Base-by-base conservation (phyloP, 169 alveolate species). In the Cryptosporidium canis region DNA sequence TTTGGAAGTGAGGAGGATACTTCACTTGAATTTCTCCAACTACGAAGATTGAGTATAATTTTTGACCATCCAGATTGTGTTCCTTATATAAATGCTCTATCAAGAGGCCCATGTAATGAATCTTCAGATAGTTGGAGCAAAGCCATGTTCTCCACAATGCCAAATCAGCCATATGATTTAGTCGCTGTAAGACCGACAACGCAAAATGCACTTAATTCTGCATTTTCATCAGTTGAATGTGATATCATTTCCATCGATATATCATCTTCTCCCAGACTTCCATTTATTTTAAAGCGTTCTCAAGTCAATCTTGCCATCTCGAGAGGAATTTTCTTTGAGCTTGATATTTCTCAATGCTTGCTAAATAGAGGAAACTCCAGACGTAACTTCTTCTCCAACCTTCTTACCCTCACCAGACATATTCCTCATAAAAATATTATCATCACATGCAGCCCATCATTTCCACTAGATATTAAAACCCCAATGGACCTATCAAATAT, bases 61-160 rank as follows among this genome's bases (percentile, higher is more conserved):
- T 77, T 77, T 77, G 87, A 77, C 29, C 3, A 14, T 77, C 63
- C 51, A 14, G 87, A 77, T 39, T 43, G 55, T 29, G 66, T 53
- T 31, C 87, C 87, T 18, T 77, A 77, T 37, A 77, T 77, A 27
- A 77, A 77, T 44, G 87, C 87, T 12, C 29, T 77, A 5, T 53
- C 77, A 12, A 58, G 72, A 41, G 87, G 87, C 0, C 72, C 71
- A 9, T 77, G 87, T 29, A 77, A 77, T 58, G 87, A 77, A 21
- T 35, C 87, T n/a, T 58, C 87, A 14, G 87, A 77, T 11, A 61
- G 87, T 27, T 77, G 87, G 87, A 77, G 87, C 65, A 77, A 77
- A 24, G 72, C 87, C 14, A 35, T 77, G 61, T 77, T 77, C 14
- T 77, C 87, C 37, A 31, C 65, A 55, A 18, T 61, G 21, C 72